Evolutionary conservation across 2,329 filamentous ascomycete genomes (phyloP).

Genomic region (Xylariales sp.): DNA sequence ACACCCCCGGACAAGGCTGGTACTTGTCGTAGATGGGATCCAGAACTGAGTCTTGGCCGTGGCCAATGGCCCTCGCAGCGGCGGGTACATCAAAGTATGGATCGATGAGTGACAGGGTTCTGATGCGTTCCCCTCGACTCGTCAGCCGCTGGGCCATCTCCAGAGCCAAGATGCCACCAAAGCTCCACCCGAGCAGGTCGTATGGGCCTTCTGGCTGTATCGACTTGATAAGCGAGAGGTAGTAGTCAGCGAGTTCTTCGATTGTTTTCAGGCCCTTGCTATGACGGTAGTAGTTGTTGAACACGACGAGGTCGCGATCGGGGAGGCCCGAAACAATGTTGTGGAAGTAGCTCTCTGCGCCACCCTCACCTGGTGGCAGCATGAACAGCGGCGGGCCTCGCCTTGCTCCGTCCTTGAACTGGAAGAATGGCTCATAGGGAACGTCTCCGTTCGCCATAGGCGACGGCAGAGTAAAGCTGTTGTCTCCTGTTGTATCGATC

Average conservation of each 20-base stretch:
- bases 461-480: neutral
- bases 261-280: neutral
- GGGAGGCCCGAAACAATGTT: neutral
- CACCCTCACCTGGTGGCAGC: neutral
- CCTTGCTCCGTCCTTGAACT: neutral
- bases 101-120: neutral
- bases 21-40: no score
- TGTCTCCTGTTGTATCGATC: neutral
- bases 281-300: slow-evolving; percentile 1
- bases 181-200: neutral
- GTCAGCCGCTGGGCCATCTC: neutral
- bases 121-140: neutral
- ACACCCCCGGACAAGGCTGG: no score
- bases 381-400: neutral
- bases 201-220: neutral
- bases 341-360: neutral
- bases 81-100: neutral
- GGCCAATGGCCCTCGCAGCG: neutral
- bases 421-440: neutral
- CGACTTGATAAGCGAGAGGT: neutral
- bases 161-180: neutral
- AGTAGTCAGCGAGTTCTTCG: neutral
- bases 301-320: neutral
- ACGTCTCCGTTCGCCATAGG: neutral
- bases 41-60: neutral